Evolutionary conservation across 768 basidiomycete genomes (phyloP).

Genomic region (Termitomyces sp.): DNA sequence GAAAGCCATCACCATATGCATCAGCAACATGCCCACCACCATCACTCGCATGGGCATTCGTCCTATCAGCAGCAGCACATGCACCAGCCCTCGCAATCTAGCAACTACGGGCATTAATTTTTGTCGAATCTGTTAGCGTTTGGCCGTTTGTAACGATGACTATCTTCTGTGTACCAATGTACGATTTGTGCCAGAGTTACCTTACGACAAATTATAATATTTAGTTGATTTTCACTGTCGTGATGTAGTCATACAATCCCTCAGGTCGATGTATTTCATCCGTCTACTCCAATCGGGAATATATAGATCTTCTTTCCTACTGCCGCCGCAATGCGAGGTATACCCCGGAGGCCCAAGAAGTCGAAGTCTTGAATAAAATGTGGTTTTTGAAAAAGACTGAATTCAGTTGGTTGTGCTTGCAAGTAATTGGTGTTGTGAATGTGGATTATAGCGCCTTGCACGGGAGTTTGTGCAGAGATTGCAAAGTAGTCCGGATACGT

Average conservation of each 20-base stretch:
- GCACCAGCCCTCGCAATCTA: constrained; percentile 20
- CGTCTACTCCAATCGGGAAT: constrained; percentile 64
- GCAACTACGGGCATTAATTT: constrained; percentile 26
- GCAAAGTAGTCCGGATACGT: constrained; percentile 77
- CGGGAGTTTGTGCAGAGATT: constrained; percentile 57
- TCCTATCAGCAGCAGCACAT: constrained; percentile 27
- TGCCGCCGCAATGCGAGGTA: constrained; percentile 66
- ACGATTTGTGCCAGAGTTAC: constrained; percentile 1
- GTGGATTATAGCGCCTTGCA: constrained; percentile 63
- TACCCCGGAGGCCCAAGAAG: constrained; percentile 58
- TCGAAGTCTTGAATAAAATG: constrained; percentile 73
- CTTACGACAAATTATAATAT: constrained; percentile 1
- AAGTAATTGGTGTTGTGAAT: constrained; percentile 65
- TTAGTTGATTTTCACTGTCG: background rate
- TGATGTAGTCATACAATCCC: too few relatives aligned
- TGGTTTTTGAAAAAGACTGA: constrained; percentile 57
- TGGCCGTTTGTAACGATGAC: background rate
- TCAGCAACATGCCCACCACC: constrained; percentile 15
- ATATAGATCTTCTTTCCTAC: constrained; percentile 56
- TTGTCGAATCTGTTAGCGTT: constrained; percentile 6
- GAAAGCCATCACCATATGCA: constrained; percentile 20
- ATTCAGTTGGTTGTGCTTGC: constrained; percentile 58
- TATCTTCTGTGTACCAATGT: constrained; percentile 1
- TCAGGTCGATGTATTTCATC: constrained; percentile 17
- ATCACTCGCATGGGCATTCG: constrained; percentile 23